Conservation (phyloP, 1,284 basidiomycete genomes). For the Cutaneotrichosporon sp. region DNA sequence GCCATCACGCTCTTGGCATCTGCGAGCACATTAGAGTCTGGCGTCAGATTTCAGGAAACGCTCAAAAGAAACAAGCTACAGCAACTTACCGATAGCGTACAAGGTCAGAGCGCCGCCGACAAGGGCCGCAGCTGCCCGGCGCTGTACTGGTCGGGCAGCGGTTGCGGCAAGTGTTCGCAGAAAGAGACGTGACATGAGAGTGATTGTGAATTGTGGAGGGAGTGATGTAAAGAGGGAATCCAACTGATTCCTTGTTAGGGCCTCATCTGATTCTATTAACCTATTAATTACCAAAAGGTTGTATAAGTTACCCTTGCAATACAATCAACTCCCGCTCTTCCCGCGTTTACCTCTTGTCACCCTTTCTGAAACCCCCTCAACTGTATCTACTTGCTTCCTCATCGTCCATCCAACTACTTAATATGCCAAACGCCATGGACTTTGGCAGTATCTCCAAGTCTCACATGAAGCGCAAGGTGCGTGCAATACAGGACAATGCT, state of each 20-base stretch:
- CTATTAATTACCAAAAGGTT: too few relatives aligned
- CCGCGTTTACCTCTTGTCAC: too few relatives aligned
- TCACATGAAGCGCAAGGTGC: conserved; percentile 41
- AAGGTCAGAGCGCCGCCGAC: conserved; percentile 8
- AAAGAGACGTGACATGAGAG: neutral
- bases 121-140: neutral
- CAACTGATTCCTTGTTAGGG: too few relatives aligned
- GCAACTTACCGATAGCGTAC: conserved; percentile 11
- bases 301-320: too few relatives aligned
- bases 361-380: neutral
- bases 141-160: neutral
- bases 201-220: neutral
- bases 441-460: conserved; percentile 29
- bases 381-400: neutral
- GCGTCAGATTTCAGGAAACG: neutral
- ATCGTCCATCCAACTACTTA: neutral
- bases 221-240: neutral
- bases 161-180: conserved; percentile 1
- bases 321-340: conserved; percentile 2
- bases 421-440: conserved; percentile 22
- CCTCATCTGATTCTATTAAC: too few relatives aligned
- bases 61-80: too few relatives aligned
- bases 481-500: conserved; percentile 1
- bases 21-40: conserved; percentile 13
- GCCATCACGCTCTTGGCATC: conserved; percentile 1